Base-by-base conservation (phyloP, 2,329 filamentous ascomycete species). In the Xylaria sp. region DNA sequence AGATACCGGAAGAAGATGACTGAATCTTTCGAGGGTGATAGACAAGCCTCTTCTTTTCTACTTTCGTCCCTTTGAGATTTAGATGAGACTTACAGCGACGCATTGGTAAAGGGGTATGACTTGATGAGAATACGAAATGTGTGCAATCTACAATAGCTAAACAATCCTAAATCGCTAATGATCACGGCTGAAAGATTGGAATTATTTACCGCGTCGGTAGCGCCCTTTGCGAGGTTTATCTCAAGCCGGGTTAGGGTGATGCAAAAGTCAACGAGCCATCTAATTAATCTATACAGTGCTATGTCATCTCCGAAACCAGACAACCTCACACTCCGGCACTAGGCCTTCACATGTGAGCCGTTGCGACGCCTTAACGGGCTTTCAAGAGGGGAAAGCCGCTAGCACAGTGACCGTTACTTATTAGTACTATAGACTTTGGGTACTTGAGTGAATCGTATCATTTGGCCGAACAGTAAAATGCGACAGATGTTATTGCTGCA, bases 1-100 rank as follows among this genome's bases (percentile, higher is more conserved):
- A 71, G 41, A 41, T 68, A 50, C 61, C 52, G 18, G 70, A 72
- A 1, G 66, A 70, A 6, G 70, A 72, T 1, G 70, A 72, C 12
- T 58, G 45, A 68, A 20, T 28, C 20, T 56, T 61, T 56, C 58
- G 59, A 61, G 30, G 25, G 30, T 15, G 52, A 60, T 34, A 9
- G 18, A 10, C 20, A 15, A 25, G 41, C 32, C 1, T 39, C 20
- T 30, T 10, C 6, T 39, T 36, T 18, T 23, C 12, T 43, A 4
- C 3, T 57, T 25, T 50, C 8, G 8, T 34, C 15, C 8, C 36
- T 46, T 41, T 55, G 9, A 1, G 2, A 56, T 41, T 56, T 36
- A 32, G 41, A 57, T 58, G 41, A 13, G 15, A 57, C 25, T 10
- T 53, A 58, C 25, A 57, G 57, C 57, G 59, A 53, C 20, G 20